Percentiles rank a stretch among this genome's conserved stretches.
phyloP scores from a whole-genome alignment of 306 rosid species.

The Lathyrus aphaca region DNA sequence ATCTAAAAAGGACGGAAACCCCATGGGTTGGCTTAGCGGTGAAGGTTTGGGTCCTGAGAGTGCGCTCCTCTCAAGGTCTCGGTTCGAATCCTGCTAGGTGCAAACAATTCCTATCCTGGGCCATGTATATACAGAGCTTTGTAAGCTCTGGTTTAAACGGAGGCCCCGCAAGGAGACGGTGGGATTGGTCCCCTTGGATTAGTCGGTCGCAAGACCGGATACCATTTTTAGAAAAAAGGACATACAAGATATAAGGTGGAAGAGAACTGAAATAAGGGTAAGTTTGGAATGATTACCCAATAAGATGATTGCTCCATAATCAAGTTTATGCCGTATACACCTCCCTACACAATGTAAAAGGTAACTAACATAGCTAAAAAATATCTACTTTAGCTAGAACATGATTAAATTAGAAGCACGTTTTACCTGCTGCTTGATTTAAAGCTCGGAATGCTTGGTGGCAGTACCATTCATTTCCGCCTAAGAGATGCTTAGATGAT shows the following conservation, averaged over 20 bases:
- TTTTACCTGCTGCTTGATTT: conserved; percentile 95
- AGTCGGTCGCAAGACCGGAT: too few relatives aligned
- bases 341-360: conserved; percentile 64
- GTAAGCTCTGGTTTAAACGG: too few relatives aligned
- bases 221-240: neutral
- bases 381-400: conserved; percentile 9
- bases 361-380: conserved; percentile 19
- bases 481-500: conserved; percentile 70
- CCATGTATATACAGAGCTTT: too few relatives aligned
- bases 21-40: too few relatives aligned
- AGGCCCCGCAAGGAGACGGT: too few relatives aligned
- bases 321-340: conserved; percentile 87
- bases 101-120: too few relatives aligned
- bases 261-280: conserved; percentile 26
- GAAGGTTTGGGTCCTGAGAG: too few relatives aligned
- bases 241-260: conserved; percentile 12
- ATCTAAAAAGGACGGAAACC: conserved; percentile 12
- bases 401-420: conserved; percentile 12
- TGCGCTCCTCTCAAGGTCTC: too few relatives aligned
- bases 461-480: conserved; percentile 93
- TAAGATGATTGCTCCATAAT: conserved; percentile 89
- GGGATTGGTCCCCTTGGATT: too few relatives aligned
- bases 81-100: too few relatives aligned
- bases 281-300: conserved; percentile 63
- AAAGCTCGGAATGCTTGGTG: conserved; percentile 96